These are phyloP conservation scores for Blumeria hordei DNA, from an alignment of 2,329 filamentous ascomycete species.

Conservation along the genomic window DNA sequence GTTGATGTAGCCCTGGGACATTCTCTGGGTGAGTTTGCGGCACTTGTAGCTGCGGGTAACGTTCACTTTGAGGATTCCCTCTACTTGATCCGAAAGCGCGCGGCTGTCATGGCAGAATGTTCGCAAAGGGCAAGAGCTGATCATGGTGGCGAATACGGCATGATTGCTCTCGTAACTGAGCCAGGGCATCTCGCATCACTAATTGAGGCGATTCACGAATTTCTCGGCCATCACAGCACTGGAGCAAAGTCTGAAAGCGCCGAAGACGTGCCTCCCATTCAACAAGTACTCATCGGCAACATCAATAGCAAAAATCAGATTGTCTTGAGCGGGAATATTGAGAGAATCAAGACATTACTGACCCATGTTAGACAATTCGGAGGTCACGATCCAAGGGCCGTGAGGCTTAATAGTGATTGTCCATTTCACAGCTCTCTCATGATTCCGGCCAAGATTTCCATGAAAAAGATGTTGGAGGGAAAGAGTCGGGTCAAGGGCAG, in stretches of 20 bases:
- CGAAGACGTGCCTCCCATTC: constrained; percentile 46
- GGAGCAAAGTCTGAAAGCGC: constrained; percentile 43
- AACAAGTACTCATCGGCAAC: constrained; percentile 79
- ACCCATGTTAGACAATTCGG: constrained; percentile 72
- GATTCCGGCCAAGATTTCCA: constrained; percentile 55
- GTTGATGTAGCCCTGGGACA: constrained; percentile 74
- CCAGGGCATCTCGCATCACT: constrained; percentile 47
- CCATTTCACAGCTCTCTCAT: constrained; percentile 87
- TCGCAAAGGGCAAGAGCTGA: constrained; percentile 38
- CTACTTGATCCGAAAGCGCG: constrained; percentile 50
- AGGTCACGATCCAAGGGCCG: constrained; percentile 73
- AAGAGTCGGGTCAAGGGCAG: constrained; percentile 28
- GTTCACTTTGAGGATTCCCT: constrained; percentile 57
- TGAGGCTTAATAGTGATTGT: constrained; percentile 64
- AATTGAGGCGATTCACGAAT: constrained; percentile 52
- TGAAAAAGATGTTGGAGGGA: constrained; percentile 41
- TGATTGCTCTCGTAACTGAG: constrained; percentile 83
- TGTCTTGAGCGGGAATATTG: constrained; percentile 70
- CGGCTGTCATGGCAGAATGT: constrained; percentile 62
- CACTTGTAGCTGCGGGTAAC: constrained; percentile 65
- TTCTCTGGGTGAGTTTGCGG: constrained; percentile 80
- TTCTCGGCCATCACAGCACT: constrained; percentile 44
- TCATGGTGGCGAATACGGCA: constrained; percentile 67
- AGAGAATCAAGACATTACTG: constrained; percentile 56
- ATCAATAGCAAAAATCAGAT: constrained; percentile 94